Conservation (phyloP, 1,284 basidiomycete genomes). For the Ustilago lituana region DNA sequence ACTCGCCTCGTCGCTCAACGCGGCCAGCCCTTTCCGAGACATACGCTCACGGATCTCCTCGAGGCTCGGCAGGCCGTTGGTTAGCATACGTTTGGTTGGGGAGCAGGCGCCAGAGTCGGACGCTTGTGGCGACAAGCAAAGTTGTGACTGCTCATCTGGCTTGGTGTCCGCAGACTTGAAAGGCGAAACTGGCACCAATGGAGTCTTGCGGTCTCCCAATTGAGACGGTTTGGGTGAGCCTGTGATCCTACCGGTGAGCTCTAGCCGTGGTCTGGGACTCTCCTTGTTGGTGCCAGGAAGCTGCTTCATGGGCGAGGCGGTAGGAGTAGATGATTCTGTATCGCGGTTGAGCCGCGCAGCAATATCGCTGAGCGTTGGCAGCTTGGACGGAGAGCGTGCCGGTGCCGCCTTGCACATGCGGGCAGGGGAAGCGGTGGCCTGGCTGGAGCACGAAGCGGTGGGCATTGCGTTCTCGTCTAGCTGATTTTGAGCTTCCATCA, state of each 20-base stretch:
- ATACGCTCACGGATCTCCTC: constrained; percentile 63
- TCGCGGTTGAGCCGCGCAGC: constrained; percentile 47
- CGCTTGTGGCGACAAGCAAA: constrained; percentile 6
- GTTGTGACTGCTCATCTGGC: neutral
- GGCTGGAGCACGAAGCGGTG: constrained; percentile 1
- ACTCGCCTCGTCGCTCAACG: neutral
- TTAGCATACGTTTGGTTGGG: constrained; percentile 28
- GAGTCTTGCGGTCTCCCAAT: constrained; percentile 4
- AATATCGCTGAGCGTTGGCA: constrained; percentile 55
- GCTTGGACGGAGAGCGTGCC: constrained; percentile 27
- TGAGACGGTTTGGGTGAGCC: constrained; percentile 19
- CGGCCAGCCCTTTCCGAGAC: constrained; percentile 39
- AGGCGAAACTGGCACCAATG: constrained; percentile 5
- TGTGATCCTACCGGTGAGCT: constrained; percentile 40
- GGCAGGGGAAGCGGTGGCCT: constrained; percentile 5
- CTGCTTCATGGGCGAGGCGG: constrained; percentile 26
- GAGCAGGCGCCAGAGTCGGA: constrained; percentile 17
- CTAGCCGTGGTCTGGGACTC: constrained; percentile 22
- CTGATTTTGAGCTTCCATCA: constrained; percentile 1
- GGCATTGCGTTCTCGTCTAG: constrained; percentile 31
- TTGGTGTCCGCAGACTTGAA: neutral
- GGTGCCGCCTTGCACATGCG: neutral
- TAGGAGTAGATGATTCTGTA: constrained; percentile 6
- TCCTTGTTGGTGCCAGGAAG: constrained; percentile 1
- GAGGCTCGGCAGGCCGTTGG: constrained; percentile 56